Base-by-base conservation (phyloP, 1,284 basidiomycete species). In the Cystobasidiaceae sp. region DNA sequence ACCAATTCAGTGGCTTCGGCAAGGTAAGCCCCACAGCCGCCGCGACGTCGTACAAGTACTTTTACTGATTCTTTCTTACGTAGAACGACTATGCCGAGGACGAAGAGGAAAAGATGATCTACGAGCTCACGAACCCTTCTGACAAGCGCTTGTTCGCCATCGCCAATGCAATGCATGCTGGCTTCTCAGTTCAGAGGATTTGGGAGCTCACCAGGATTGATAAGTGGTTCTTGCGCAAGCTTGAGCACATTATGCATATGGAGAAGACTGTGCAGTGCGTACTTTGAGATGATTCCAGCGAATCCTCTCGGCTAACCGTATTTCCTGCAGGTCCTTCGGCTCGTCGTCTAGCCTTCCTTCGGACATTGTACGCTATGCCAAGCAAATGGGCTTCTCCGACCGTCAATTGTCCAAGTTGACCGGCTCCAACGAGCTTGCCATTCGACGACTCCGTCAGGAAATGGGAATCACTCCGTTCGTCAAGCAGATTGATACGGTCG, bases 401-500 rank as follows among this genome's bases (percentile, higher is more conserved):
- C 84, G 89, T 62, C 89, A 96, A 76, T 81, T 97, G 55, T 90
- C 93, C 32, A 80, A 75, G 56, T 87, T 85, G 76, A 80, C 93
- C 74, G 85, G 86, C 27, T 91, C 90, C 7, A 93, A 88, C 19
- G 92, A 93, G 77, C 84, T 94, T 30, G 91, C 90, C 46, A 85
- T 96, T 28, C 89, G 92, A 60, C 84, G 84, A 54, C 81, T 93
- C 57, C 88, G 94, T 67, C 86, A 90, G 75, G 93, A 97, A 78
- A 80, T 81, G 65, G 84, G 83, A 50, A 88, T 97, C 74, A 82
- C 82, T 54, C 93, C 93, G 0, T 96, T 93, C 76, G 90, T 97
- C 78, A 98, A 97, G 82, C 94, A 97, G 78, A 98, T 97, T 75
- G 94, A 98, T 76, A 97, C 94, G 0, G 93, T 97, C 67, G 94